Evolutionary conservation across 2,329 filamentous ascomycete species (phyloP).

Genomic region (Microsporum ferrugineum): DNA sequence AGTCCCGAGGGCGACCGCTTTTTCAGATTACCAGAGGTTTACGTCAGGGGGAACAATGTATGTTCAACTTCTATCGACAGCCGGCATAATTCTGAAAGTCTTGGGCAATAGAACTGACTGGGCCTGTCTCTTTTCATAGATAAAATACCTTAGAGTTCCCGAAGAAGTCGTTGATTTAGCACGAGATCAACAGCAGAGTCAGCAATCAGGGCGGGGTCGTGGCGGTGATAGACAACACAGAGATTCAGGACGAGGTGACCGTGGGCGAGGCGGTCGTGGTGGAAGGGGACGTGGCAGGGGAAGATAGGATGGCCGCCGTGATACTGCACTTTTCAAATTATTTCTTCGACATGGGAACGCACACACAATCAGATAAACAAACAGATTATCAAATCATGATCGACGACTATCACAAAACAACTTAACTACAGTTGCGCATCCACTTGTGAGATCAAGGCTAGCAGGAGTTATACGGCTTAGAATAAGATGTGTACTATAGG

Average conservation of each 20-base stretch:
- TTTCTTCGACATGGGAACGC: background rate
- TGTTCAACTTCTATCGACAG: conserved; percentile 24
- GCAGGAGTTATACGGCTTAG: conserved; percentile 3
- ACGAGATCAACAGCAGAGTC: conserved; percentile 78
- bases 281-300: conserved; percentile 34
- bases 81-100: background rate
- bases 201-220: conserved; percentile 40
- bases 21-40: conserved; percentile 80
- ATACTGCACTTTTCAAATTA: background rate
- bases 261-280: conserved; percentile 30
- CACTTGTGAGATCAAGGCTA: background rate
- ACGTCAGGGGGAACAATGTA: conserved; percentile 96
- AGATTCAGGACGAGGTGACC: conserved; percentile 29
- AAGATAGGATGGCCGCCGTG: conserved; percentile 11
- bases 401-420: background rate
- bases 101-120: background rate
- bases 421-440: background rate
- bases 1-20: conserved; percentile 93
- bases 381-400: background rate
- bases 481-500: conserved; percentile 1
- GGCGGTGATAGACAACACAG: conserved; percentile 28
- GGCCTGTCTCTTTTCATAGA: conserved; percentile 43
- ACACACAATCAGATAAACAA: background rate
- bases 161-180: conserved; percentile 94
- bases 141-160: conserved; percentile 93